Conservation (phyloP, 148 eudicot species). For the Talinum fruticosum region DNA sequence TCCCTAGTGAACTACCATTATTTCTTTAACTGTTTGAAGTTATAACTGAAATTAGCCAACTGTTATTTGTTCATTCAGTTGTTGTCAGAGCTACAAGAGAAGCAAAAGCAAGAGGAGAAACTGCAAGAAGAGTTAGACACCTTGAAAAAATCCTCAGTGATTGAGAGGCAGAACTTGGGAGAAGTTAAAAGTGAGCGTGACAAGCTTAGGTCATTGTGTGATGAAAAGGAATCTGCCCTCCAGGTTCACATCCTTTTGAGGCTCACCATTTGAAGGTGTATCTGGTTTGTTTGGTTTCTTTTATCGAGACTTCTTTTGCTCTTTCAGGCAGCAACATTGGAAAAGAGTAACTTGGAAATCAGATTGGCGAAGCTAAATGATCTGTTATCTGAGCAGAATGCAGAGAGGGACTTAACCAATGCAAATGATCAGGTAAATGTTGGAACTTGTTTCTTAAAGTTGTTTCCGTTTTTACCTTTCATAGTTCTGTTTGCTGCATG, state of each 20-base stretch:
- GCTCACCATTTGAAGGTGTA: conserved; percentile 5
- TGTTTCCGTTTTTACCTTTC: not conserved
- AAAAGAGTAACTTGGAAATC: conserved; percentile 64
- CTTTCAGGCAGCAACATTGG: conserved; percentile 57
- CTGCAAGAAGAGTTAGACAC: conserved; percentile 64
- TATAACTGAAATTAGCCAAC: conserved; percentile 5
- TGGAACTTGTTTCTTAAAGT: not conserved
- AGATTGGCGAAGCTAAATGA: conserved; percentile 54
- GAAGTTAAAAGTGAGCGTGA: conserved; percentile 55
- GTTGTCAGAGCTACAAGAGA: conserved; percentile 64
- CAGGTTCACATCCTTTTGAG: conserved; percentile 48
- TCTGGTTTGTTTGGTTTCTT: conserved; percentile 3
- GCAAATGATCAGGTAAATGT: conserved; percentile 64
- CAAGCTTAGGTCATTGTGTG: conserved; percentile 51
- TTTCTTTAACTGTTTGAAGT: not conserved
- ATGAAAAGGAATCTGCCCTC: conserved; percentile 67
- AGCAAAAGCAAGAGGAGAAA: conserved; percentile 50
- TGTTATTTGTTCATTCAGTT: conserved; percentile 44
- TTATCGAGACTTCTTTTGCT: conserved; percentile 1
- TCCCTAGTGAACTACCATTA: not conserved
- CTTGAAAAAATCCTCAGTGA: conserved; percentile 45
- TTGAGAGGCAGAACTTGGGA: conserved; percentile 53
- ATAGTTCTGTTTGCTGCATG: conserved; percentile 4
- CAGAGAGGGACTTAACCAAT: conserved; percentile 58
- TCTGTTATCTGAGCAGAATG: conserved; percentile 45